Base-by-base conservation (phyloP, 1,284 basidiomycete species). In the Sanghuangporus baumii region DNA sequence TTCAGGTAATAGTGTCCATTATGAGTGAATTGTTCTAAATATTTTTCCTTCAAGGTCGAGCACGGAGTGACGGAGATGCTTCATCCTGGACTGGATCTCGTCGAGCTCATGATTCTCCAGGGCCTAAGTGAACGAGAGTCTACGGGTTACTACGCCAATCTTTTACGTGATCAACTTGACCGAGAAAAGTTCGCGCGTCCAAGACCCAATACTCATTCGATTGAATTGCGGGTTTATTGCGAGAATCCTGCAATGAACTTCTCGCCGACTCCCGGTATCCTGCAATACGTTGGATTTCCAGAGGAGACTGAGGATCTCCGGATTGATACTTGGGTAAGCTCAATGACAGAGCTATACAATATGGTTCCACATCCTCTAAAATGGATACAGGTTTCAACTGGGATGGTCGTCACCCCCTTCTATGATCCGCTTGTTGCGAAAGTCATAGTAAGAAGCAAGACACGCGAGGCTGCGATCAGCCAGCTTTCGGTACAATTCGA, bases 211-310 rank as follows among this genome's bases (percentile, higher is more conserved):
- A 58, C 66, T 0, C 78, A 83, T 65, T 81, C 85, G 0, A 85
- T 90, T 57, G 88, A 91, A 72, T 82, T 76, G 1, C 81, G 87
- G 6, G 70, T 89, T 4, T 89, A 89, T 67, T 82, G 83, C 56
- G 88, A 90, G 72, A 85, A 88, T 63, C 85, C 88, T 0, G 75
- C 79, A 0, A 77, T 79, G 6, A 75, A 77, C 34, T 90, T 88
- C 71, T 73, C 75, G 43, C 88, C 88, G 1, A 81, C 79, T 50
- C 82, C 87, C 9, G 88, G 88, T 0, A 71, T 86, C 1, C 75
- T 90, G 18, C 86, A 88, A 66, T 66, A 76, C 55, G 86, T 88
- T 0, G 68, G 76, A 11, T 73, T 86, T 58, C 72, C 75, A 1
- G 61, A 72, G 6, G 58, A 50, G 18, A 48, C 61, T 1, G 59